Percentiles rank a stretch among this genome's conserved stretches.
Conservation (phyloP, 495 filamentous ascomycete species). For the Neurospora sp. region DNA sequence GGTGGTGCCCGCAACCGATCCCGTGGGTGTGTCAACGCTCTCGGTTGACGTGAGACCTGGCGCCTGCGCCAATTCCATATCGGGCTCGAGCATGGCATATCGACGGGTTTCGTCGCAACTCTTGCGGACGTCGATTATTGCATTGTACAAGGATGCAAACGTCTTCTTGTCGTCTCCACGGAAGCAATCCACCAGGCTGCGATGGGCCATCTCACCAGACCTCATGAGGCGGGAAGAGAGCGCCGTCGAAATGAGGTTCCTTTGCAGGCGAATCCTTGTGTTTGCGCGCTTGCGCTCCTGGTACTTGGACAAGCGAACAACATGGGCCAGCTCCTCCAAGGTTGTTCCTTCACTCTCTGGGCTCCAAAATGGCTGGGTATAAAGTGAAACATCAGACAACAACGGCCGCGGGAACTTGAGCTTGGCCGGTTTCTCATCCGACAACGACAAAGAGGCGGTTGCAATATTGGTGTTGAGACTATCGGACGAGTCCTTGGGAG, state of each 20-base stretch:
- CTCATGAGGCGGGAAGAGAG: conserved; percentile 71
- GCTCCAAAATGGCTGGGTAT: conserved; percentile 37
- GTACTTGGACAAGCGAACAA: conserved; percentile 60
- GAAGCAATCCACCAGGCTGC: conserved; percentile 78
- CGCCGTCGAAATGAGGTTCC: conserved; percentile 61
- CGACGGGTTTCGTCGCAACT: conserved; percentile 65
- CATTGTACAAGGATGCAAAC: conserved; percentile 80
- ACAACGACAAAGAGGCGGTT: conserved; percentile 7
- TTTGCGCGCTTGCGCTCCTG: conserved; percentile 63
- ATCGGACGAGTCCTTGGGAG: conserved; percentile 16
- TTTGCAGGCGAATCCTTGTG: conserved; percentile 54
- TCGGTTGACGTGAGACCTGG: conserved; percentile 35
- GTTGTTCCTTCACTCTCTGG: conserved; percentile 46
- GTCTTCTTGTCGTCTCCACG: conserved; percentile 80
- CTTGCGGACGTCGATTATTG: conserved; percentile 77
- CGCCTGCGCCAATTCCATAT: conserved; percentile 45
- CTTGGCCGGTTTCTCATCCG: conserved; percentile 18
- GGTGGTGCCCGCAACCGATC: conserved; percentile 27
- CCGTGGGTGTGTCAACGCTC: conserved; percentile 30
- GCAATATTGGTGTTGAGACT: conserved; percentile 7
- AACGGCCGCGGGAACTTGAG: conserved; percentile 31
- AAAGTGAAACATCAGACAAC: conserved; percentile 40
- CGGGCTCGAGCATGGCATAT: conserved; percentile 59
- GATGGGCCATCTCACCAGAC: conserved; percentile 66
- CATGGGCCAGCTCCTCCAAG: conserved; percentile 59